Conservation (phyloP, 2,329 filamentous ascomycete genomes). For the Fusarium devonianum region DNA sequence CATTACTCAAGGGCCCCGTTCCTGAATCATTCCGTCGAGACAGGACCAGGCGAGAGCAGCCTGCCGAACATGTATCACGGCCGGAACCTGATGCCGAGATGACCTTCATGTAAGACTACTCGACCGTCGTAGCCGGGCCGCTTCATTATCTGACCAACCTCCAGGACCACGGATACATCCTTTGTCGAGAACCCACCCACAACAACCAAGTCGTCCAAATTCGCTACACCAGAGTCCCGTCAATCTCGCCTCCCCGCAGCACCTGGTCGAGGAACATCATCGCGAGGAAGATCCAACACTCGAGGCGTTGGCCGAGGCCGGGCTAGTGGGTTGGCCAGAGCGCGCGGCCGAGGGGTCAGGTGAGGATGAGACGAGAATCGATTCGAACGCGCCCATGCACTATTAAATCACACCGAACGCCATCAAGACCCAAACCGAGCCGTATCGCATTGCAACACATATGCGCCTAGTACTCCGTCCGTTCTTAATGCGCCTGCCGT, state of each 20-base stretch:
- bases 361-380: slow-evolving; percentile 42
- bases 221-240: slow-evolving; percentile 51
- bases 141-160: slow-evolving; percentile 27
- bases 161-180: slow-evolving; percentile 86
- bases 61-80: slow-evolving; percentile 34
- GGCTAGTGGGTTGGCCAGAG: slow-evolving; percentile 55
- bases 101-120: slow-evolving; percentile 76
- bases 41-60: slow-evolving; percentile 62
- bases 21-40: slow-evolving; percentile 80
- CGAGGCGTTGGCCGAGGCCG: slow-evolving; percentile 46
- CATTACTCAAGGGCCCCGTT: slow-evolving; percentile 71
- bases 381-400: slow-evolving; percentile 10
- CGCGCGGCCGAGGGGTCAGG: slow-evolving; percentile 55
- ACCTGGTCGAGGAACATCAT: slow-evolving; percentile 48
- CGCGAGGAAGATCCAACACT: slow-evolving; percentile 41
- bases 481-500: neutral
- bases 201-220: slow-evolving; percentile 60
- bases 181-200: slow-evolving; percentile 84
- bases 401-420: slow-evolving; percentile 17
- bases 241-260: slow-evolving; percentile 58
- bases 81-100: slow-evolving; percentile 68
- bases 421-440: slow-evolving; percentile 22
- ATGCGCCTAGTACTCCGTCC: slow-evolving; percentile 8
- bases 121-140: neutral
- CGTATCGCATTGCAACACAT: too few relatives aligned